Evolutionary conservation across 257 asterid genomes (phyloP).

Genomic region (Salvia rosmarinus): DNA sequence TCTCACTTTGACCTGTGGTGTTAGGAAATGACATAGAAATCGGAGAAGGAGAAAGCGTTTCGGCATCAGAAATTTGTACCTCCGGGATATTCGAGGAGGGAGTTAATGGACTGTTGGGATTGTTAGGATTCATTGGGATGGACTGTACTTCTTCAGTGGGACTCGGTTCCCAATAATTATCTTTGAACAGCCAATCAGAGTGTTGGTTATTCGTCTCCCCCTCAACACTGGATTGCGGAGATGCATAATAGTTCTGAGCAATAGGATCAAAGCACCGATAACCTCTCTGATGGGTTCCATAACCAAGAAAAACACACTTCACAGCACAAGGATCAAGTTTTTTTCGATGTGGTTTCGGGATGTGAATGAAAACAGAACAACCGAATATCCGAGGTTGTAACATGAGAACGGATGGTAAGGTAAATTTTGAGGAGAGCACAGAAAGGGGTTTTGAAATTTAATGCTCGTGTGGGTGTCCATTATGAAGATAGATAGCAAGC

Average conservation of each 20-base stretch:
- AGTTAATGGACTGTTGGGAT: too few relatives aligned
- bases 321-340: neutral
- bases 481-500: neutral
- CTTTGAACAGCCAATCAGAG: constrained; percentile 7
- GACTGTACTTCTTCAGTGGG: neutral
- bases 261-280: neutral
- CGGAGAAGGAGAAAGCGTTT: too few relatives aligned
- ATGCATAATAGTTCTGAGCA: constrained; percentile 9
- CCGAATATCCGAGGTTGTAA: constrained; percentile 7
- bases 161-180: neutral
- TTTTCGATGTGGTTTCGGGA: neutral
- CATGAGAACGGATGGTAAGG: neutral
- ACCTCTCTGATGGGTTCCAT: neutral
- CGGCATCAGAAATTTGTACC: too few relatives aligned
- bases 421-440: constrained; percentile 2
- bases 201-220: constrained; percentile 14
- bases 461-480: neutral
- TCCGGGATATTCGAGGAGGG: too few relatives aligned
- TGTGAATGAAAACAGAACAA: neutral
- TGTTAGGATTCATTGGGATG: too few relatives aligned
- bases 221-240: constrained; percentile 8
- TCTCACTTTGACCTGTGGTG: too few relatives aligned
- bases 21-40: too few relatives aligned
- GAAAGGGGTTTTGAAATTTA: neutral
- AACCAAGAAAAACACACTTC: neutral